Percentiles rank a stretch among this genome's conserved stretches.
Evolutionary conservation across 2,329 filamentous ascomycete genomes (phyloP).

Genomic region (Colletotrichum sojae): DNA sequence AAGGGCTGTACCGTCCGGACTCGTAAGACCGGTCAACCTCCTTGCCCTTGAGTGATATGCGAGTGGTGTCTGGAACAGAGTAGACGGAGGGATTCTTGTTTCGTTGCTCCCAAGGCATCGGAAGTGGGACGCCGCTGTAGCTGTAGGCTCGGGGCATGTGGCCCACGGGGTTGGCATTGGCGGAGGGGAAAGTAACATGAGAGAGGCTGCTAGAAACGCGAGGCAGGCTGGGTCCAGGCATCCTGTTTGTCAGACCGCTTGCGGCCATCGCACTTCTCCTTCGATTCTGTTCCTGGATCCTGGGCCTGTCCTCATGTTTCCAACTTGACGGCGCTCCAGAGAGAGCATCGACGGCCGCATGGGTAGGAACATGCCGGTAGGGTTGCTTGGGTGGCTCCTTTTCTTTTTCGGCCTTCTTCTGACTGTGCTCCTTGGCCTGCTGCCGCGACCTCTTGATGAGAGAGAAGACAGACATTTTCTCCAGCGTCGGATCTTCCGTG

Average conservation of each 20-base stretch:
- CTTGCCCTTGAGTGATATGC: constrained; percentile 58
- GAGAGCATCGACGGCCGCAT: constrained; percentile 72
- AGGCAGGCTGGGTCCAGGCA: constrained; percentile 51
- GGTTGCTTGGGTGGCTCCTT: constrained; percentile 58
- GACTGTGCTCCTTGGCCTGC: constrained; percentile 68
- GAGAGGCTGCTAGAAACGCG: constrained; percentile 64
- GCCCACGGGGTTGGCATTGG: constrained; percentile 56
- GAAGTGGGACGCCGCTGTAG: constrained; percentile 55
- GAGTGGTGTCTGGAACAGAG: constrained; percentile 45
- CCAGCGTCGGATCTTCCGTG: neutral
- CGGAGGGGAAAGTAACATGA: constrained; percentile 61
- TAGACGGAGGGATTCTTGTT: constrained; percentile 50
- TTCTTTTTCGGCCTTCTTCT: constrained; percentile 63
- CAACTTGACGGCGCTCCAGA: constrained; percentile 67
- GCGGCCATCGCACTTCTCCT: constrained; percentile 64
- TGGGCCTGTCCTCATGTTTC: constrained; percentile 61
- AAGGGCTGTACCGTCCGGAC: constrained; percentile 52
- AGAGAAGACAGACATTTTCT: constrained; percentile 71
- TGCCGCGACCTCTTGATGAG: constrained; percentile 66
- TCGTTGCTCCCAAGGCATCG: constrained; percentile 46
- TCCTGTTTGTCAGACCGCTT: constrained; percentile 54
- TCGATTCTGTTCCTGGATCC: constrained; percentile 66
- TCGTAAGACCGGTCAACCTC: constrained; percentile 54
- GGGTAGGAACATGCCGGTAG: constrained; percentile 74
- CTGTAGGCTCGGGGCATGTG: constrained; percentile 60